Evolutionary conservation across 73 alveolate species (phyloP), one percentile per base, ranked within the genome.

Genomic region (Paramecium biaurelia): DNA sequence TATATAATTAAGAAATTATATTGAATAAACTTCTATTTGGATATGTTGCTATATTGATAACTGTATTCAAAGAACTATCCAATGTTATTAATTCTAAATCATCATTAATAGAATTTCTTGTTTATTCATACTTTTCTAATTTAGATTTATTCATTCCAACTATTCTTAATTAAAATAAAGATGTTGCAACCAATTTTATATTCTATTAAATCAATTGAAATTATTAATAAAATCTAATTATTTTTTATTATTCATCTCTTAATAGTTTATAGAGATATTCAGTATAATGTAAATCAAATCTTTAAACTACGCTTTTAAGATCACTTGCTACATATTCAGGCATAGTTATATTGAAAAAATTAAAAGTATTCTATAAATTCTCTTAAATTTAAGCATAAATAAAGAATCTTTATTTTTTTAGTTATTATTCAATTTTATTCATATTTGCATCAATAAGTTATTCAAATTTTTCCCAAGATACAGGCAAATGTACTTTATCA

Each of bases 201-300:
- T 67, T 67, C 23, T 30, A 32, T 67, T 67, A 4, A 67, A 30
- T 12, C 21, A 26, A 67, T 67, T 67, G 11, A 67, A 67, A 67
- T 9, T 8, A 12, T 14, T 67, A 32, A 67, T 67, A 67, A 67
- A 67, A 67, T 12, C 45, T 12, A 4, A 30, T 67, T 12, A 67
- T 67, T 7, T 67, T 32, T 26, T 67, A 67, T 67, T 30, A 0
- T 67, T 67, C 45, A 26, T 67, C 84, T 26, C 45, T 67, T 7
- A 67, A 67, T n/a, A 67, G 4, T 5, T 67, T 67, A 67, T 67
- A 32, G 0, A 67, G 38, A 24, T 67, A 67, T 67, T 30, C 45
- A 12, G 84, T 67, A 67, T 67, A 67, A 30, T 67, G 45, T 30
- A 30, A 67, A 67, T 67, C 84, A 30, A 67, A 67, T 67, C 84